Percentiles rank a stretch among this genome's conserved stretches.
Conservation (phyloP, 140 eudicot species). For the Senecio squalidus region DNA sequence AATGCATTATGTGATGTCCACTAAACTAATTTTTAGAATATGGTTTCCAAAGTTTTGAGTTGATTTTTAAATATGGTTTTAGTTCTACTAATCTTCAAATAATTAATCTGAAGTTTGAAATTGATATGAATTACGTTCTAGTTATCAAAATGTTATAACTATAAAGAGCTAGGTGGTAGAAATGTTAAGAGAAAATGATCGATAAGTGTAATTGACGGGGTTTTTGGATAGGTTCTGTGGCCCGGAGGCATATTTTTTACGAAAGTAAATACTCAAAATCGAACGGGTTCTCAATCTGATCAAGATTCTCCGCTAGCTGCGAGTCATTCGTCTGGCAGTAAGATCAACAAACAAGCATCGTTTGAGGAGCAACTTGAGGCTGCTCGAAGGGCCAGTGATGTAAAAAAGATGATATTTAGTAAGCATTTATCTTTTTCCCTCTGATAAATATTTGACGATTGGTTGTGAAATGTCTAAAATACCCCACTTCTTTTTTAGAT, state of each 20-base stretch:
- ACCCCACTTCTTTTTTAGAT: slow-evolving; percentile 31
- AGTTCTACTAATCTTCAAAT: too few relatives aligned
- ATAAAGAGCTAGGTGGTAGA: too few relatives aligned
- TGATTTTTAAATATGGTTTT: too few relatives aligned
- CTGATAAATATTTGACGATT: neutral
- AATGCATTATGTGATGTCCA: neutral
- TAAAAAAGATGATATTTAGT: slow-evolving; percentile 81
- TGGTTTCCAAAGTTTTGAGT: too few relatives aligned
- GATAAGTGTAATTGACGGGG: slow-evolving; percentile 13
- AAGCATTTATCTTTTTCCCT: slow-evolving; percentile 17
- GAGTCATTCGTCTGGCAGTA: slow-evolving; percentile 39
- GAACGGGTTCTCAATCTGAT: slow-evolving; percentile 31
- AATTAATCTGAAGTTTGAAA: too few relatives aligned
- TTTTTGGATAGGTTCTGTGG: slow-evolving; percentile 64
- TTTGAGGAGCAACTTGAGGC: slow-evolving; percentile 94
- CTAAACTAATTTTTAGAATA: too few relatives aligned
- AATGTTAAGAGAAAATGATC: too few relatives aligned
- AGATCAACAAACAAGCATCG: slow-evolving; percentile 38
- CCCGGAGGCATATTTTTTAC: slow-evolving; percentile 83
- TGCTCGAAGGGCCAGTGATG: slow-evolving; percentile 90
- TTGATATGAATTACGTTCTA: too few relatives aligned
- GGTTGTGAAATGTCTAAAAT: slow-evolving; percentile 15
- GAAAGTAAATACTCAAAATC: slow-evolving; percentile 29
- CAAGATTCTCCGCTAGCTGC: slow-evolving; percentile 39
- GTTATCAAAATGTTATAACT: too few relatives aligned